Conservation (phyloP, 2,329 filamentous ascomycete species). For the Dothideomycetidae sp. region DNA sequence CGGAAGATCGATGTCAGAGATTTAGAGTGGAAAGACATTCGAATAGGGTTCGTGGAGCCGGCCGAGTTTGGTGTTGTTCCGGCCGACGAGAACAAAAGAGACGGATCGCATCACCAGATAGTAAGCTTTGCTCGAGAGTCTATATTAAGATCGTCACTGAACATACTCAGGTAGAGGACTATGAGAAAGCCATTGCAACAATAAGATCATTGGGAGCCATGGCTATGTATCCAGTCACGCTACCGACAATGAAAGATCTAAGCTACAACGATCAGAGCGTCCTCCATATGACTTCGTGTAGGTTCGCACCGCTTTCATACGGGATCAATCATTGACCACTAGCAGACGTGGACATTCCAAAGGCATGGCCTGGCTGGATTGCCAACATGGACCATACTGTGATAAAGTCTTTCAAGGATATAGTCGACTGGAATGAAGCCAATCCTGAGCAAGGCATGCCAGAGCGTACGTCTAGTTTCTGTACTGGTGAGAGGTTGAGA, state of each 20-base stretch:
- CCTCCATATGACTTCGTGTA: background rate
- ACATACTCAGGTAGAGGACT: background rate
- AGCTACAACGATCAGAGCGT: background rate
- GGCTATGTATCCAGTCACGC: background rate
- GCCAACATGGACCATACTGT: constrained; percentile 8
- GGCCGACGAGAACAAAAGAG: background rate
- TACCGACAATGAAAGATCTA: background rate
- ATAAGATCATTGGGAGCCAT: background rate
- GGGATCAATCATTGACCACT: too few species aligned
- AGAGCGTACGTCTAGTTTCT: background rate
- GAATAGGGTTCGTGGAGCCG: background rate
- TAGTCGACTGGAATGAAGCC: constrained; percentile 14
- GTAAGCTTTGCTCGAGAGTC: too few species aligned
- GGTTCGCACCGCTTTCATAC: background rate
- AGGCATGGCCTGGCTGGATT: background rate
- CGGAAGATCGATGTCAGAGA: background rate
- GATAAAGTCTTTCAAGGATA: constrained; percentile 15
- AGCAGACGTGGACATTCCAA: background rate
- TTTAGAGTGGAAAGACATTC: background rate
- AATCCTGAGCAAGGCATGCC: constrained; percentile 8
- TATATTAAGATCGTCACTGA: background rate
- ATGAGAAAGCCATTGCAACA: background rate
- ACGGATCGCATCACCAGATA: background rate
- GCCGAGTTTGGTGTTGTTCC: background rate
- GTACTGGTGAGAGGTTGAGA: too few species aligned